Evolutionary conservation across 2,329 filamentous ascomycete genomes (phyloP), one percentile per base, ranked within the genome.

Genomic region (Cercospora sp.): DNA sequence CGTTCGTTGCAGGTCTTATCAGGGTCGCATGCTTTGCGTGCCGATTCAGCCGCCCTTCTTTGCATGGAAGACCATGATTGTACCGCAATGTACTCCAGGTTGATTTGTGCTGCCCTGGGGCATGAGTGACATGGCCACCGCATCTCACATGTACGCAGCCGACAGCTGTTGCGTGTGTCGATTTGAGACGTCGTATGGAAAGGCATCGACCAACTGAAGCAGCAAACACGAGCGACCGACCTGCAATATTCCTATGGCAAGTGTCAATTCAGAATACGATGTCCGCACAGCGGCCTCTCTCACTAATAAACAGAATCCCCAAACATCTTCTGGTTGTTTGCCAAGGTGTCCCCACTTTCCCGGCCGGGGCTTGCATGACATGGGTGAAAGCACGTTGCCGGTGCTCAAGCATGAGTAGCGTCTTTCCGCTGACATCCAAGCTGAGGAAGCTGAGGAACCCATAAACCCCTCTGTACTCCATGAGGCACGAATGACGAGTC

Each of bases 241-340:
- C 49, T 53, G 12, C 9, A 2, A 53, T 8, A 16, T 13, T 13
- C 12, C 10, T 21, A 6, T 2, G 45, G 6, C 45, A 24, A 24
- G 45, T 18, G 10, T 21, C 18, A 5, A 49, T 4, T 24, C 37
- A n/a, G 2, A 3, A 16, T 43, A 8, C 37, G n/a, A 43, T 43
- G 37, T n/a, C 37, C 37, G 16, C 37, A n/a, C 16, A 43, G 37
- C 16, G 13, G 45, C 45, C 10, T 49, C 18, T 49, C 21, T 24
- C 21, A 49, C 49, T 53, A 53, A 24, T 28, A 16, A 2, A 16
- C 10, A 53, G 49, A 12, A 21, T 10, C 28, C 5, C 55, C 55
- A n/a, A 58, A 18, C 7, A 58, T 21, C 16, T 58, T 58, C 30
- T 58, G 28, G 55, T 58, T 58, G 55, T 58, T 58, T 58, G 55